Evolutionary conservation across 306 rosid genomes (phyloP).

Genomic region (Fagus crenata): DNA sequence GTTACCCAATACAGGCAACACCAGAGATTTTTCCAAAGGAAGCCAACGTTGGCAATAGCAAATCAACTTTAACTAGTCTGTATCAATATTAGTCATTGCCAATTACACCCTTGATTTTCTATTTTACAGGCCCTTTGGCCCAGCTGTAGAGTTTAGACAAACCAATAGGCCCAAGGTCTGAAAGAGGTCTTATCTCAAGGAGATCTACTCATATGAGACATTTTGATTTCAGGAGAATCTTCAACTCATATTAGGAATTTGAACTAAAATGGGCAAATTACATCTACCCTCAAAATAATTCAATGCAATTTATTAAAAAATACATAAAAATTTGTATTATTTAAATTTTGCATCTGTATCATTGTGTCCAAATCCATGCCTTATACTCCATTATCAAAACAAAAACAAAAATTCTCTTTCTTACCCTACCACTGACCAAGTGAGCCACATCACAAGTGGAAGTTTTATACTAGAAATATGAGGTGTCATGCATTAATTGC

Average conservation of each 20-base stretch:
- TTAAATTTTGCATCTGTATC: not conserved
- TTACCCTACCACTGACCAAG: not conserved
- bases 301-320: not conserved
- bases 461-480: not conserved
- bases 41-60: not conserved
- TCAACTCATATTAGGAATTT: not conserved
- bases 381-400: not conserved
- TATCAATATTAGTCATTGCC: not conserved
- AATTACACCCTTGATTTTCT: not conserved
- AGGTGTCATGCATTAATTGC: not conserved
- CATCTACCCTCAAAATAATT: no score
- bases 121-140: not conserved
- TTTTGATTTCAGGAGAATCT: not conserved
- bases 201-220: not conserved
- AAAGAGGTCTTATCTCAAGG: not conserved
- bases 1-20: not conserved
- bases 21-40: not conserved
- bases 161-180: not conserved
- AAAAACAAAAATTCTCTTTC: not conserved
- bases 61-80: not conserved
- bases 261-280: not conserved
- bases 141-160: not conserved
- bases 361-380: constrained; percentile 1
- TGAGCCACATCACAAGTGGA: not conserved
- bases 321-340: not conserved